Evolutionary conservation across 352 stramenopile species (phyloP), one percentile per base, ranked within the genome.

Genomic region (Phytophthora lateralis): DNA sequence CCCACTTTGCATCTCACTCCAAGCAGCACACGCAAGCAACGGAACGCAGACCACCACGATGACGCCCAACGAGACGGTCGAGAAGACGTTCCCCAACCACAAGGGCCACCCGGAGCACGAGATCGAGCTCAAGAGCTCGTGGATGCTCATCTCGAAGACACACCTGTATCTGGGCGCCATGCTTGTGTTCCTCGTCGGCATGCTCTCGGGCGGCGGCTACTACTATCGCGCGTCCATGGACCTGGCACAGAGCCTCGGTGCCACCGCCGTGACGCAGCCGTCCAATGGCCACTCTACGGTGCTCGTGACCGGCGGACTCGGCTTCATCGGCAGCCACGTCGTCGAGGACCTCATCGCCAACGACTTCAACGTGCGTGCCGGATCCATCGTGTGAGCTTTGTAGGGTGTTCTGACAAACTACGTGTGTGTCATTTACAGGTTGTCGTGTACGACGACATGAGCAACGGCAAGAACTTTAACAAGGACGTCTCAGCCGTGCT

Each of bases 401-500:
- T 18, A 14, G 18, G 29, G 4, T 44, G 39, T 42, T 60, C 43
- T 60, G 38, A 60, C 38, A 51, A 45, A 14, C 2, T 45, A 7
- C 38, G 4, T 51, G 2, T 37, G 26, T 43, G 20, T n/a, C 9
- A 1, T 15, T 48, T 34, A 21, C 50, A 90, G 80, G 83, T 93
- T 21, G 78, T 93, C 30, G 80, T 93, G 58, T 91, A 90, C 58
- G 84, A 93, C 49, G 84, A 93, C 66, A 91, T 91, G 84, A 93
- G 84, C 78, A 93, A 93, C 60, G 84, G 84, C 58, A 84, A 81
- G 52, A 93, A 93, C 68, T 91, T 91, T 45, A 90, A 93, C 71
- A 78, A 79, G 44, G 77, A 77, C 50, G 53, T 78, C 24, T 79
- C 82, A 15, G 80, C 82, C 9, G 79, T 93, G 54, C 67, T 91